Evolutionary conservation across 352 stramenopile species (phyloP).

Genomic region (Blastocystis sp.): DNA sequence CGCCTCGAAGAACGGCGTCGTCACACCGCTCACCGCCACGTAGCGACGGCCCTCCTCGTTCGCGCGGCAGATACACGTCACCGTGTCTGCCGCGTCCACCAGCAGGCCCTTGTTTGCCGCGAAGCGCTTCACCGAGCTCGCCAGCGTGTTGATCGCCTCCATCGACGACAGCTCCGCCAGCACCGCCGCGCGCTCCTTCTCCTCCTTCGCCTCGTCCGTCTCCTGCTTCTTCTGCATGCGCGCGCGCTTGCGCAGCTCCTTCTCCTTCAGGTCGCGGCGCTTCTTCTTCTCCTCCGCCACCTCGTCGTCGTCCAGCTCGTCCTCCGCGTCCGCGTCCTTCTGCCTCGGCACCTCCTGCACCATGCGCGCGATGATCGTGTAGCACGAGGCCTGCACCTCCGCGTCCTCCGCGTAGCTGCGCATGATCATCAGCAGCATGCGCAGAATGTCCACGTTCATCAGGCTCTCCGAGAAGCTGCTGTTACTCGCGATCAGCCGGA

Average conservation of each 20-base stretch:
- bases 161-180: conserved; percentile 46
- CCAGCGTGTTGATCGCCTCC: conserved; percentile 53
- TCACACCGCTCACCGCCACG: conserved; percentile 49
- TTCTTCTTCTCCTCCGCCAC: conserved; percentile 59
- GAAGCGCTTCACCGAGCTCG: conserved; percentile 51
- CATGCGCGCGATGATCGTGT: conserved; percentile 63
- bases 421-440: conserved; percentile 64
- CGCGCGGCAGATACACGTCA: conserved; percentile 18
- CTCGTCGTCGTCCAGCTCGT: conserved; percentile 60
- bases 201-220: conserved; percentile 21
- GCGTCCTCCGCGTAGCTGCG: conserved; percentile 36
- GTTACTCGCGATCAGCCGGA: conserved; percentile 47
- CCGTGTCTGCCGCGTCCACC: conserved; percentile 1
- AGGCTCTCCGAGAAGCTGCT: conserved; percentile 31
- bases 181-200: conserved; percentile 25
- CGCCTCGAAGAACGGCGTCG: conserved; percentile 52
- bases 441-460: conserved; percentile 65
- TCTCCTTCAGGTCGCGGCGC: conserved; percentile 30
- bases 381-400: conserved; percentile 48
- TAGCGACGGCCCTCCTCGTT: conserved; percentile 54
- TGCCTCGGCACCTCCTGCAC: background rate
- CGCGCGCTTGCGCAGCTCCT: conserved; percentile 21
- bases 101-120: background rate
- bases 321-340: conserved; percentile 55
- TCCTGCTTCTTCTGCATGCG: background rate